Evolutionary conservation across 2,329 filamentous ascomycete genomes (phyloP).

Genomic region (Trichophyton simii): DNA sequence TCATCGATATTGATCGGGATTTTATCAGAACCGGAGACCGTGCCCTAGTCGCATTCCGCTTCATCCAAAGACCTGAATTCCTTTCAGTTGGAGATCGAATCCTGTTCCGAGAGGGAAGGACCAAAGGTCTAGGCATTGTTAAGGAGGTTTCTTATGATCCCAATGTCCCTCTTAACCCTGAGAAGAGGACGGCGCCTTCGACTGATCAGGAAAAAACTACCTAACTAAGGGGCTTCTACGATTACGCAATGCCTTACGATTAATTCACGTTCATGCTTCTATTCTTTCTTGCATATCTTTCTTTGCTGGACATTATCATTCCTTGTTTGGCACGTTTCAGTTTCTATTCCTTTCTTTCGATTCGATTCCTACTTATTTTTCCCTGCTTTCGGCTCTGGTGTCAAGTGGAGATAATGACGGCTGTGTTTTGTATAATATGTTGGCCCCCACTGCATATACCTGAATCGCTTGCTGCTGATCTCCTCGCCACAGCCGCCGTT

Average conservation of each 20-base stretch:
- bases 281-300: background rate
- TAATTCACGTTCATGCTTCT: background rate
- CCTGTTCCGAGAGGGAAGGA: slow-evolving; percentile 85
- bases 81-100: slow-evolving; percentile 77
- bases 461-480: background rate
- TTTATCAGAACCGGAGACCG: slow-evolving; percentile 90
- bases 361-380: background rate
- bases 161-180: slow-evolving; percentile 36
- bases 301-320: background rate
- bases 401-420: background rate
- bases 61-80: slow-evolving; percentile 89
- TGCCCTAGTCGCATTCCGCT: slow-evolving; percentile 87
- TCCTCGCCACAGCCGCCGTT: background rate
- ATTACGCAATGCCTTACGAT: background rate
- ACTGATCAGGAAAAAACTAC: slow-evolving; percentile 9
- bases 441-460: slow-evolving; percentile 1
- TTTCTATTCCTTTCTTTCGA: background rate
- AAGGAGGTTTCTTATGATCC: slow-evolving; percentile 82
- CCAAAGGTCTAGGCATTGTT: slow-evolving; percentile 89
- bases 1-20: slow-evolving; percentile 93
- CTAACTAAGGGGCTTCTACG: background rate
- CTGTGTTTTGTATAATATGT: background rate
- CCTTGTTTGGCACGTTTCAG: background rate
- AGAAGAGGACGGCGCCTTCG: slow-evolving; percentile 18
- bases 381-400: background rate